A percentile compares a stretch with the other conserved stretches of the same genome.
phyloP scores from a whole-genome alignment of 495 filamentous ascomycete genomes.

The Penicillium coprophilum region DNA sequence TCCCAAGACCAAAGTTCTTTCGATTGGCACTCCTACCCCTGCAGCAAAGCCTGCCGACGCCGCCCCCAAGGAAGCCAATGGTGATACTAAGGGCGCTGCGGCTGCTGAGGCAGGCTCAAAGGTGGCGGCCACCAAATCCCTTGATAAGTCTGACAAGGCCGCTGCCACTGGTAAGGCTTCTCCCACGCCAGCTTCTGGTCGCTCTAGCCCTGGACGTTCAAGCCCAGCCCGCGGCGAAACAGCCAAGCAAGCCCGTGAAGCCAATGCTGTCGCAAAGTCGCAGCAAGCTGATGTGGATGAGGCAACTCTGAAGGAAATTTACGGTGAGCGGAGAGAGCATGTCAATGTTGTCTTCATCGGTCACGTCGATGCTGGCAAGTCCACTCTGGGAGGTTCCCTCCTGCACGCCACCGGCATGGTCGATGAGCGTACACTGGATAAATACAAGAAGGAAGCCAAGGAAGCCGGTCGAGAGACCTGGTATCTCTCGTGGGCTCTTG shows the following conservation, averaged over 20 bases:
- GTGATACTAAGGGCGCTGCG: conserved; percentile 52
- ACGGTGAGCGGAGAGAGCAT: conserved; percentile 86
- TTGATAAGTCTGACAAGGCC: conserved; percentile 69
- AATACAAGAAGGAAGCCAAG: conserved; percentile 95
- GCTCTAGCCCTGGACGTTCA: conserved; percentile 64
- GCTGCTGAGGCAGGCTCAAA: conserved; percentile 60
- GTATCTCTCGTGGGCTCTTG: conserved; percentile 97
- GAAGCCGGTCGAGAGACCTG: conserved; percentile 95
- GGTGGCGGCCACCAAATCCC: conserved; percentile 75
- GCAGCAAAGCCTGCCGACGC: conserved; percentile 55
- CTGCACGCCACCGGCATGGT: conserved; percentile 96
- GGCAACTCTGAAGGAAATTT: conserved; percentile 87
- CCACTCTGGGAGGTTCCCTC: conserved; percentile 88
- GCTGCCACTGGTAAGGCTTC: conserved; percentile 68
- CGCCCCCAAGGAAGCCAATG: conserved; percentile 41
- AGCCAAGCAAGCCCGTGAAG: conserved; percentile 64
- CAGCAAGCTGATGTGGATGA: conserved; percentile 90
- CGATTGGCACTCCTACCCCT: conserved; percentile 53
- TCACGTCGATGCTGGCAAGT: conserved; percentile 97
- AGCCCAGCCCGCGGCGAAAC: conserved; percentile 48
- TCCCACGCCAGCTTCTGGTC: conserved; percentile 73
- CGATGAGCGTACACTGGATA: conserved; percentile 96
- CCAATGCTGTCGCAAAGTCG: conserved; percentile 80
- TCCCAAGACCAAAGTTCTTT: conserved; percentile 69
- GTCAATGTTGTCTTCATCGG: conserved; percentile 98